Percentiles rank a stretch among this genome's conserved stretches.
Evolutionary conservation across 371 early-diverging fungal genomes (phyloP).

Genomic region (Nosema muscidifuracis): DNA sequence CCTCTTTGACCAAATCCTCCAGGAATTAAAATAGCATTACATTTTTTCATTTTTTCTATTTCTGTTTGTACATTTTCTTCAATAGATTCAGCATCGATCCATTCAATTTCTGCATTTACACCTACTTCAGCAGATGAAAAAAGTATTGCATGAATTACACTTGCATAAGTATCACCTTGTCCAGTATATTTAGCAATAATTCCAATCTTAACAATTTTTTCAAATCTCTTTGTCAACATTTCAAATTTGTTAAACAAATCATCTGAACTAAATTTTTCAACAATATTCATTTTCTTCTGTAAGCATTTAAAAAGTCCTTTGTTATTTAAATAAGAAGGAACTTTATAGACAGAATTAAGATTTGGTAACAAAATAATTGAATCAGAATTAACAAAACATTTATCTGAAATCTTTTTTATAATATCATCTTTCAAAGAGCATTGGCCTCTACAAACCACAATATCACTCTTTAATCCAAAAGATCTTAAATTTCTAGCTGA

Average conservation of each 20-base stretch:
- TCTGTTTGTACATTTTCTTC: constrained; percentile 66
- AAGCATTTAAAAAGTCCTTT: constrained; percentile 74
- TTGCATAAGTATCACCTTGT: constrained; percentile 86
- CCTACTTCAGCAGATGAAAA: constrained; percentile 69
- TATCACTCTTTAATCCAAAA: constrained; percentile 84
- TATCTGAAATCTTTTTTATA: constrained; percentile 84
- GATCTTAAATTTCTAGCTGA: constrained; percentile 84
- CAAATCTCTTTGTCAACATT: neutral
- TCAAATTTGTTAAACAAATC: neutral
- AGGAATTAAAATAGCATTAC: constrained; percentile 88
- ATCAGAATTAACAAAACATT: constrained; percentile 83
- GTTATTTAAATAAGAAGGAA: constrained; percentile 76
- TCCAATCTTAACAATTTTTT: constrained; percentile 71
- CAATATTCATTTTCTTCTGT: constrained; percentile 61
- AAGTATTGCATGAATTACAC: constrained; percentile 84
- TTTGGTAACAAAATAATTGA: constrained; percentile 85
- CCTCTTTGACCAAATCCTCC: constrained; percentile 97
- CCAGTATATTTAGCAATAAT: constrained; percentile 89
- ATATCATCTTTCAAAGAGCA: constrained; percentile 72
- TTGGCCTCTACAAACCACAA: constrained; percentile 85
- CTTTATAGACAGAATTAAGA: constrained; percentile 84
- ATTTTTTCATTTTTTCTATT: constrained; percentile 51
- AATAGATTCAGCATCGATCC: constrained; percentile 82
- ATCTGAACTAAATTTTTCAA: neutral
- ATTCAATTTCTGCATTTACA: constrained; percentile 70